phyloP scores from a whole-genome alignment of 2,329 filamentous ascomycete species.

The Polychaeton citri region DNA sequence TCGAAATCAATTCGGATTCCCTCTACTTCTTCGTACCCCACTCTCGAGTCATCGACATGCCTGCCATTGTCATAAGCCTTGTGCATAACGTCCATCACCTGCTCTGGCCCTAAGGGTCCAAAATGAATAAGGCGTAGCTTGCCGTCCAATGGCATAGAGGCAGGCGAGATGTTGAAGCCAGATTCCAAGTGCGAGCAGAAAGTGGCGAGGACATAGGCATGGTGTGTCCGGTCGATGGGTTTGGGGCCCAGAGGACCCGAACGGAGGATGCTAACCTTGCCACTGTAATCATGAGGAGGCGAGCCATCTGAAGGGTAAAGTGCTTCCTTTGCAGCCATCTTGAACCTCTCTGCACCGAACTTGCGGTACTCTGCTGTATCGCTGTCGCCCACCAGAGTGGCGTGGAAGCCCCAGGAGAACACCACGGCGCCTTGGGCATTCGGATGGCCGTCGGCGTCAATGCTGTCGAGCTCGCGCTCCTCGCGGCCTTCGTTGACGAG shows the following conservation, averaged over 20 bases:
- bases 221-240: slow-evolving; percentile 31
- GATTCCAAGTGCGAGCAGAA: slow-evolving; percentile 72
- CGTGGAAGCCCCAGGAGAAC: slow-evolving; percentile 80
- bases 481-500: slow-evolving; percentile 31
- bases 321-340: slow-evolving; percentile 68
- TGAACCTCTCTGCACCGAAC: slow-evolving; percentile 65
- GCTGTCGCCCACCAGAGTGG: slow-evolving; percentile 77
- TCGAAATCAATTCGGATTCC: slow-evolving; percentile 52
- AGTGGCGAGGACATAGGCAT: slow-evolving; percentile 65
- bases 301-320: slow-evolving; percentile 45
- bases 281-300: slow-evolving; percentile 43
- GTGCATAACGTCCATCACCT: slow-evolving; percentile 65
- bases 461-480: slow-evolving; percentile 22
- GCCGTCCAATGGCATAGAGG: slow-evolving; percentile 55
- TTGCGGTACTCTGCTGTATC: slow-evolving; percentile 71
- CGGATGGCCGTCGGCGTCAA: slow-evolving; percentile 19
- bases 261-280: slow-evolving; percentile 34
- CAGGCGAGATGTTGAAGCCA: slow-evolving; percentile 69
- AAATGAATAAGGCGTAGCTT: slow-evolving; percentile 63
- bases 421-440: slow-evolving; percentile 63
- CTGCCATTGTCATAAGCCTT: slow-evolving; percentile 44
- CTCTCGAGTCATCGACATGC: slow-evolving; percentile 40
- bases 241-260: slow-evolving; percentile 16
- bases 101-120: slow-evolving; percentile 48
- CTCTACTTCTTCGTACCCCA: slow-evolving; percentile 60